Percentiles rank a stretch among this genome's conserved stretches.
These are phyloP conservation scores for Jatropha podagrica DNA, from an alignment of 441 rosid genomes.

Conservation along the genomic window DNA sequence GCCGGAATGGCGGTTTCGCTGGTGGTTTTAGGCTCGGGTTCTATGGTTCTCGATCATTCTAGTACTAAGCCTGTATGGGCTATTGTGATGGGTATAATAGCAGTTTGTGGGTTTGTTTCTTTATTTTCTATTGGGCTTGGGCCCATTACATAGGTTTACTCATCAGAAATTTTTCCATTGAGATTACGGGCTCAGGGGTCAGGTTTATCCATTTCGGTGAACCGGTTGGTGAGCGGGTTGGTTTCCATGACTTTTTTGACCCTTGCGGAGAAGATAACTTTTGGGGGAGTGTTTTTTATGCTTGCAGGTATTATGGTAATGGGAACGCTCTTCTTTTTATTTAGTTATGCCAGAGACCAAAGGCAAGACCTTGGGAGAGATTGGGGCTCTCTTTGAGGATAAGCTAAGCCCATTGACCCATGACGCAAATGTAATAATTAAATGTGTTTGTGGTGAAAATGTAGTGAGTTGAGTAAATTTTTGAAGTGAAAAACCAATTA, in stretches of 20 bases:
- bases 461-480: too few species aligned
- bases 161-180: constrained; percentile 53
- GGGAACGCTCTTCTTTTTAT: constrained; percentile 41
- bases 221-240: constrained; percentile 57
- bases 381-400: constrained; percentile 44
- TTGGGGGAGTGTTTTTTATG: constrained; percentile 51
- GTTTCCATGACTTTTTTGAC: constrained; percentile 58
- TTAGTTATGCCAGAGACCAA: constrained; percentile 60
- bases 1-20: constrained; percentile 47
- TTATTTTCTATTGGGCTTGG: constrained; percentile 67
- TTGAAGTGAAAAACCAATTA: too few species aligned
- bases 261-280: constrained; percentile 34
- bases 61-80: constrained; percentile 41
- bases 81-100: constrained; percentile 30
- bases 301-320: constrained; percentile 45
- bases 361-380: constrained; percentile 59
- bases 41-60: constrained; percentile 38
- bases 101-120: constrained; percentile 46
- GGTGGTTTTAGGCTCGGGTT: constrained; percentile 46
- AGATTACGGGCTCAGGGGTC: constrained; percentile 59
- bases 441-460: too few species aligned
- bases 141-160: constrained; percentile 60
- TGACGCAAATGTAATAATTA: constrained; percentile 8
- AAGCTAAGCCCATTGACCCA: constrained; percentile 4
- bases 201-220: constrained; percentile 54